phyloP scores from a whole-genome alignment of 345 rosid genomes.

The Eutrema japonicum region DNA sequence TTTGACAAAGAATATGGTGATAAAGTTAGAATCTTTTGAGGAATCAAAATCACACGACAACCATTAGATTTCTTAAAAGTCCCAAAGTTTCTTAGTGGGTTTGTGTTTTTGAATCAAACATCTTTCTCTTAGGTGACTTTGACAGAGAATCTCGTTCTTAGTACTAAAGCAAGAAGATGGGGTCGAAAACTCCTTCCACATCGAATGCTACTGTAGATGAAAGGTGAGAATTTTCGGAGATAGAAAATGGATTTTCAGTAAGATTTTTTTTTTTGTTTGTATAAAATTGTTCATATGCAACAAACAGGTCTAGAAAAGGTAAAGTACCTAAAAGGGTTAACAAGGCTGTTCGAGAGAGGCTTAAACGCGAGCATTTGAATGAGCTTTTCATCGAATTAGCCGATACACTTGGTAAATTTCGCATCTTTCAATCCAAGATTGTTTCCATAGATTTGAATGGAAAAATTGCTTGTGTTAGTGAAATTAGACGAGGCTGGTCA shows the following conservation, averaged over 20 bases:
- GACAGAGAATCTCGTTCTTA: slow-evolving; percentile 13
- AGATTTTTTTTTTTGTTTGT: background rate
- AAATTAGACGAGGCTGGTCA: background rate
- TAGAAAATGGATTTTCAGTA: background rate
- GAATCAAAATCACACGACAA: slow-evolving; percentile 1
- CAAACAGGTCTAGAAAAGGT: slow-evolving; percentile 68
- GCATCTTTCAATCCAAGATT: slow-evolving; percentile 9
- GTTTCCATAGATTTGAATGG: background rate
- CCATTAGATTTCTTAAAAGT: background rate
- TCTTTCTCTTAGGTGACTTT: slow-evolving; percentile 31
- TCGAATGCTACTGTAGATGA: slow-evolving; percentile 33
- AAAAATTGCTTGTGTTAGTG: slow-evolving; percentile 11
- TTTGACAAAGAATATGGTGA: slow-evolving; percentile 20
- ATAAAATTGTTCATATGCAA: background rate
- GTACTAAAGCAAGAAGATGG: slow-evolving; percentile 42
- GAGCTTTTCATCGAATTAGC: slow-evolving; percentile 84
- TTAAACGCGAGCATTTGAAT: slow-evolving; percentile 94
- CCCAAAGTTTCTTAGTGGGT: background rate
- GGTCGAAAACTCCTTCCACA: slow-evolving; percentile 51
- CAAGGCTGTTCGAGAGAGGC: slow-evolving; percentile 91
- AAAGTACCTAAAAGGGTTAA: slow-evolving; percentile 77
- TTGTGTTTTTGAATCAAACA: background rate
- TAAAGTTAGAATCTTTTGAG: slow-evolving; percentile 25
- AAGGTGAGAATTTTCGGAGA: background rate
- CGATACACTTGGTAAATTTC: slow-evolving; percentile 64